A percentile compares a stretch with the other conserved stretches of the same genome.
Conservation (phyloP, 148 eudicot genomes). For the Arctostaphylos glauca region DNA sequence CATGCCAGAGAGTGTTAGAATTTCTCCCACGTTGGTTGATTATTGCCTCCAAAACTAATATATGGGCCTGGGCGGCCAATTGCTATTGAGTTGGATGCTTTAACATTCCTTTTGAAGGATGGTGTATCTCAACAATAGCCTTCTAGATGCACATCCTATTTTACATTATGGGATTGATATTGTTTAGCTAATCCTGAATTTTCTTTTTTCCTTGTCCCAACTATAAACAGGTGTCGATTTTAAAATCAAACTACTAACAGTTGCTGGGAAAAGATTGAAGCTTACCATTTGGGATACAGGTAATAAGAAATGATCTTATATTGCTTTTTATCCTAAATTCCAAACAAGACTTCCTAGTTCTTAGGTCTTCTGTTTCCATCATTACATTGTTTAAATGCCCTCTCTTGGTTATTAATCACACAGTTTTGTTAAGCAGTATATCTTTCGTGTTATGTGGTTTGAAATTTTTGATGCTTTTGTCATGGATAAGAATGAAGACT, state of each 20-base stretch:
- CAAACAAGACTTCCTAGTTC: background rate
- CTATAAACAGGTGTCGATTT: conserved; percentile 79
- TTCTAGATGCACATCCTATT: background rate
- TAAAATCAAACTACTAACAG: conserved; percentile 77
- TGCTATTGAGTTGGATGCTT: too few species aligned
- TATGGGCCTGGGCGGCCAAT: too few species aligned
- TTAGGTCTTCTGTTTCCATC: background rate
- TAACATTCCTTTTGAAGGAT: background rate
- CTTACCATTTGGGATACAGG: conserved; percentile 99
- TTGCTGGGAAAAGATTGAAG: conserved; percentile 79
- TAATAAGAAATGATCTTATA: conserved; percentile 15
- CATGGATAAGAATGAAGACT: background rate
- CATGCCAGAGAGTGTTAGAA: too few species aligned
- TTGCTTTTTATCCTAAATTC: background rate
- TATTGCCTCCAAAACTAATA: too few species aligned
- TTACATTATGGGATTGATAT: background rate
- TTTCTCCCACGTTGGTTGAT: too few species aligned
- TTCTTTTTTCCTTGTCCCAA: conserved; percentile 1
- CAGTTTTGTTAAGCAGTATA: background rate
- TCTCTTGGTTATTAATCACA: background rate
- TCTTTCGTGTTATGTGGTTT: background rate
- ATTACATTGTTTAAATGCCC: background rate
- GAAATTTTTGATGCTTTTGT: background rate
- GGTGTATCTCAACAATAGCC: background rate
- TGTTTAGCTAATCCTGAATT: conserved; percentile 13